phyloP scores from a whole-genome alignment of 2,329 filamentous ascomycete genomes.

The Cryphonectria carpinicola region DNA sequence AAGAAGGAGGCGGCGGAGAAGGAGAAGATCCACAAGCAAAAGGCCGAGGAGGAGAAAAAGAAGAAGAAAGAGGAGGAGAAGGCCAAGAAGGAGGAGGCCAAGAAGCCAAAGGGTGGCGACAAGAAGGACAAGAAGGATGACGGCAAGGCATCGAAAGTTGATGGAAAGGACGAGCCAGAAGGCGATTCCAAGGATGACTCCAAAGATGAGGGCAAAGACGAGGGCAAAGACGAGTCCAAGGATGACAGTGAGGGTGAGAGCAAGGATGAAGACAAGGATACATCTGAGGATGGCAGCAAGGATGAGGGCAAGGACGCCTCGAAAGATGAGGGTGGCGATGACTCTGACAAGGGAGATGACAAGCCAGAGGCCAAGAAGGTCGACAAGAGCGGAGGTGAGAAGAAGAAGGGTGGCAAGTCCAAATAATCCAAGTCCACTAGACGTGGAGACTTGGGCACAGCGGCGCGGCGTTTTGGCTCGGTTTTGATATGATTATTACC shows the following conservation, averaged over 20 bases:
- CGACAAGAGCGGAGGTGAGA: conserved; percentile 25
- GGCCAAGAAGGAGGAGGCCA: conserved; percentile 33
- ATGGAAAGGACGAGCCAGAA: conserved; percentile 22
- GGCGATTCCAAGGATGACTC: conserved; percentile 19
- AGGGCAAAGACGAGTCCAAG: conserved; percentile 25
- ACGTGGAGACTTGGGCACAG: background rate
- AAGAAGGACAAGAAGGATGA: conserved; percentile 34
- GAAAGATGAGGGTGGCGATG: background rate
- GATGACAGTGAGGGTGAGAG: conserved; percentile 23
- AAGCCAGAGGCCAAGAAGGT: conserved; percentile 34
- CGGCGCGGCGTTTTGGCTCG: background rate
- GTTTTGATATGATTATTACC: background rate
- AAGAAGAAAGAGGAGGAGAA: conserved; percentile 42
- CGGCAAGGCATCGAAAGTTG: conserved; percentile 16
- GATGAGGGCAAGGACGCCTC: conserved; percentile 18
- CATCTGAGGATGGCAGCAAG: conserved; percentile 18
- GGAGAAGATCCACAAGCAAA: conserved; percentile 42
- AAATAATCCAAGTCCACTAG: conserved; percentile 11
- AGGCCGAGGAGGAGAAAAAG: conserved; percentile 45
- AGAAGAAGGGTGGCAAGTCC: conserved; percentile 24
- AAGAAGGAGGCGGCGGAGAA: conserved; percentile 49
- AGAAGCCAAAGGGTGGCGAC: conserved; percentile 22
- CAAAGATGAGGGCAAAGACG: conserved; percentile 22
- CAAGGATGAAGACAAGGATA: conserved; percentile 25
- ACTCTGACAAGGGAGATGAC: background rate